These are phyloP conservation scores for Hericium rajendrae DNA, from an alignment of 768 basidiomycete species.

Conservation along the genomic window DNA sequence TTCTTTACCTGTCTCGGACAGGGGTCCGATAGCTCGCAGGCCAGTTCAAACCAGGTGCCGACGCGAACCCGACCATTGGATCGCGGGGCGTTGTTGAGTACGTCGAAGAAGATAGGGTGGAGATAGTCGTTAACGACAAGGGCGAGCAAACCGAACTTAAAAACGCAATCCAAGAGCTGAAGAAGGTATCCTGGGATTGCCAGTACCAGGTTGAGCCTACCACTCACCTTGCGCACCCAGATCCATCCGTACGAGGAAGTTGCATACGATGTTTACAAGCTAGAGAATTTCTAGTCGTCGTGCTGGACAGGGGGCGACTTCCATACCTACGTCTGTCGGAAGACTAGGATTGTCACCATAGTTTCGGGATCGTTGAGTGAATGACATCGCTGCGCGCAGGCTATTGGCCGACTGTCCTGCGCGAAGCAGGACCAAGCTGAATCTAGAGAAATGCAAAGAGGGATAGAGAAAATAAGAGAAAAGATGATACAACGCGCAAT, in stretches of 20 bases:
- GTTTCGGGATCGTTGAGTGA: no score
- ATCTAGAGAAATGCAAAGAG: not conserved
- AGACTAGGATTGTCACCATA: no score
- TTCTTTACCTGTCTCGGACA: not conserved
- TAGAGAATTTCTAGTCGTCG: not conserved
- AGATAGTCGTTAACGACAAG: conserved; percentile 36
- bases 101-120: conserved; percentile 46
- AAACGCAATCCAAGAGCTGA: conserved; percentile 33
- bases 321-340: no score
- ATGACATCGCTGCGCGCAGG: no score
- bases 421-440: not conserved
- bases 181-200: conserved; percentile 28
- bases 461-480: not conserved
- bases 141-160: conserved; percentile 25
- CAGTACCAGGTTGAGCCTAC: not conserved
- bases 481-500: not conserved
- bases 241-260: not conserved
- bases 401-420: no score
- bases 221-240: not conserved
- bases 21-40: conserved; percentile 20
- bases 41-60: conserved; percentile 33
- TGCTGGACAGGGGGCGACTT: no score
- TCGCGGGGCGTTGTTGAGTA: conserved; percentile 31
- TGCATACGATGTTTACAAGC: not conserved
- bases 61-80: conserved; percentile 39